Conservation (phyloP, 1,284 basidiomycete genomes). For the Tilletia caries region DNA sequence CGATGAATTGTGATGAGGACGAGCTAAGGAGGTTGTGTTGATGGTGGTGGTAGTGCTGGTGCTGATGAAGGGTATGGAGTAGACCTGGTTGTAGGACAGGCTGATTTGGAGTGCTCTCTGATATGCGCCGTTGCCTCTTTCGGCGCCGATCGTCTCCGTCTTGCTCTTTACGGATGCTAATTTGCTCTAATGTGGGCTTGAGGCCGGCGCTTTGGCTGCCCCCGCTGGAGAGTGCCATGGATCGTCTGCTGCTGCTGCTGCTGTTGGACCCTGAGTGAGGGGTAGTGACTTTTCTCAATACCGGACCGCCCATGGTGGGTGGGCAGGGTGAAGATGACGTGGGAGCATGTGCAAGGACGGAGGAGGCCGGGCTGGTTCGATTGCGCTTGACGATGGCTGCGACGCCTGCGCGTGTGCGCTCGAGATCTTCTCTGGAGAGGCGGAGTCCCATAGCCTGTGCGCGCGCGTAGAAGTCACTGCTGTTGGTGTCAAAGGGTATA, state of each 20-base stretch:
- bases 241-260: neutral
- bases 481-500: neutral
- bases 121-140: neutral
- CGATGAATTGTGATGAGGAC: neutral
- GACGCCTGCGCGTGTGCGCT: constrained; percentile 46
- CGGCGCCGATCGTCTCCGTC: neutral
- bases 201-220: neutral
- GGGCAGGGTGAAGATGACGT: neutral
- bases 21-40: neutral
- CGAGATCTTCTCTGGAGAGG: constrained; percentile 48
- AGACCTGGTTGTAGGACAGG: neutral
- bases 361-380: constrained; percentile 1
- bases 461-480: constrained; percentile 47
- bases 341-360: neutral
- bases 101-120: neutral
- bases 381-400: constrained; percentile 39
- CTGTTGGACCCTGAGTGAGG: neutral
- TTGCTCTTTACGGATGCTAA: neutral
- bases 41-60: neutral
- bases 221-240: neutral
- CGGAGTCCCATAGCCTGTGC: constrained; percentile 48
- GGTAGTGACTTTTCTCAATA: neutral
- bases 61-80: too few relatives aligned
- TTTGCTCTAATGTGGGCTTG: neutral
- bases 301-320: neutral